These are phyloP conservation scores for Aspergillus ibericus DNA, from an alignment of 2,329 filamentous ascomycete genomes.

Conservation along the genomic window DNA sequence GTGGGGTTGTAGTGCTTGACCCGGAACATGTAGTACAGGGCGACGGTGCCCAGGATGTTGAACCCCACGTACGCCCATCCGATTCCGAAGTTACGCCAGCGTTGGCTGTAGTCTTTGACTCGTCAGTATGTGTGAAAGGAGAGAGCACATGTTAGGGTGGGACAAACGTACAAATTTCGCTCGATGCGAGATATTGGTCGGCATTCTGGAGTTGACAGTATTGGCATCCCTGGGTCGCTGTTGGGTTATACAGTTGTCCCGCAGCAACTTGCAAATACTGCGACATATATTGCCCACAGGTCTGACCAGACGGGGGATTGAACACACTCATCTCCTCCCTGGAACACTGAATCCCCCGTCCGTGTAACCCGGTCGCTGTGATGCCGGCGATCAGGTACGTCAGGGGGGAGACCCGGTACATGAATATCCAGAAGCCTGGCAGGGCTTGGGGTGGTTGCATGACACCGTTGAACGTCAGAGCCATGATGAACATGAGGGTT, in stretches of 20 bases:
- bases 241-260: slow-evolving; percentile 56
- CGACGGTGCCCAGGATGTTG: slow-evolving; percentile 57
- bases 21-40: slow-evolving; percentile 54
- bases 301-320: slow-evolving; percentile 57
- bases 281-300: slow-evolving; percentile 61
- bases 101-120: slow-evolving; percentile 50
- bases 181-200: slow-evolving; percentile 44
- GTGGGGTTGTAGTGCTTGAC: slow-evolving; percentile 46
- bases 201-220: slow-evolving; percentile 45
- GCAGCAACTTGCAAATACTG: slow-evolving; percentile 51
- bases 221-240: slow-evolving; percentile 53
- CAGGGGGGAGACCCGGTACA: slow-evolving; percentile 80
- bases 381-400: slow-evolving; percentile 77
- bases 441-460: slow-evolving; percentile 63
- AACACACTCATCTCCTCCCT: slow-evolving; percentile 69
- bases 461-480: slow-evolving; percentile 72
- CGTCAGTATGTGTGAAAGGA: neutral
- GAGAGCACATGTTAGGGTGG: neutral
- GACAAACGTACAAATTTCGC: slow-evolving; percentile 43
- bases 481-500: slow-evolving; percentile 71
- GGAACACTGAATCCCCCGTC: slow-evolving; percentile 65
- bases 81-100: slow-evolving; percentile 70
- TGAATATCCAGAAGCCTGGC: slow-evolving; percentile 78
- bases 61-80: slow-evolving; percentile 61
- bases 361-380: slow-evolving; percentile 68